Evolutionary conservation across 345 rosid genomes (phyloP).

Genomic region (Nephelium lappaceum): DNA sequence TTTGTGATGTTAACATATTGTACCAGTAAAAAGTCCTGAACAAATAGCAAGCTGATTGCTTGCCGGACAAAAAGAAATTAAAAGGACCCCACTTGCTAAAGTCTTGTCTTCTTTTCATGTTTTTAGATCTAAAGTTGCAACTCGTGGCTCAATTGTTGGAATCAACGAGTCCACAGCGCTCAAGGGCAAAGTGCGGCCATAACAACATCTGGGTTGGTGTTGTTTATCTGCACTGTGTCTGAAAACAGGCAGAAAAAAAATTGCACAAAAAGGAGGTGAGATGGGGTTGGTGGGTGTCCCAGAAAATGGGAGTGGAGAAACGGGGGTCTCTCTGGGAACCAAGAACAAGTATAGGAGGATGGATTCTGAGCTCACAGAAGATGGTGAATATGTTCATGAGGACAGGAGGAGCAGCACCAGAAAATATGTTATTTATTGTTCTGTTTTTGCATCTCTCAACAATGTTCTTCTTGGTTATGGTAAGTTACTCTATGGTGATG

Average conservation of each 20-base stretch:
- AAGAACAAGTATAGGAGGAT: constrained; percentile 82
- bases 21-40: background rate
- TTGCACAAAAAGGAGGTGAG: background rate
- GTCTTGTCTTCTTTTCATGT: background rate
- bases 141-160: background rate
- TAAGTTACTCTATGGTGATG: constrained; percentile 21
- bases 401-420: constrained; percentile 42
- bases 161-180: background rate
- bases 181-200: background rate
- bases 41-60: constrained; percentile 12
- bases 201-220: constrained; percentile 8
- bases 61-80: background rate
- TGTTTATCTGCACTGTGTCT: background rate
- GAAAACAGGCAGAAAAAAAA: background rate
- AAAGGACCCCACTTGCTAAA: constrained; percentile 11
- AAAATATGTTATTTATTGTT: constrained; percentile 75
- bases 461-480: constrained; percentile 95
- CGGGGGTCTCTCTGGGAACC: constrained; percentile 46
- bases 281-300: constrained; percentile 58
- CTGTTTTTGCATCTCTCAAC: constrained; percentile 84
- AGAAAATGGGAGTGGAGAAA: constrained; percentile 50
- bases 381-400: constrained; percentile 39
- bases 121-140: constrained; percentile 21
- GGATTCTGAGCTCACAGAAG: constrained; percentile 51
- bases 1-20: constrained; percentile 14